Conservation (phyloP, 139 green algal genomes). For the Pleodorina starrii region DNA sequence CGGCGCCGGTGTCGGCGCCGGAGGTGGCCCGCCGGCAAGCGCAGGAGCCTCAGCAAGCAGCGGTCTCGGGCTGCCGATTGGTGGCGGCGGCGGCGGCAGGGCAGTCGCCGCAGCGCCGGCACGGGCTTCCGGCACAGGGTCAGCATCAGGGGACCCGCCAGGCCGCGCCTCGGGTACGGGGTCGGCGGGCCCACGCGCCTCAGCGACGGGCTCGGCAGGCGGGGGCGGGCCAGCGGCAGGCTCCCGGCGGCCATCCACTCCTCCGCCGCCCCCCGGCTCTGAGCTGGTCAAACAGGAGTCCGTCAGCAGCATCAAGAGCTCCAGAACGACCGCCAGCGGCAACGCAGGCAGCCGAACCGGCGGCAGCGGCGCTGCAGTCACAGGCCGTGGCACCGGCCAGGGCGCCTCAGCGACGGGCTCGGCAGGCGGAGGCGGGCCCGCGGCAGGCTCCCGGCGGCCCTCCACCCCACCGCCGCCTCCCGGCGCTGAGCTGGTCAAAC, state of each 20-base stretch:
- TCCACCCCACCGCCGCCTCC: not conserved
- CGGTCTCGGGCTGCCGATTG: not conserved
- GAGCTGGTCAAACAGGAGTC: not conserved
- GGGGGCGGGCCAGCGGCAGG: not conserved
- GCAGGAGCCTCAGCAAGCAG: not conserved
- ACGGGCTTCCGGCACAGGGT: not conserved
- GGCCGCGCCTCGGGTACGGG: too few species aligned
- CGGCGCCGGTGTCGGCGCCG: not conserved
- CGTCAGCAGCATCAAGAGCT: not conserved
- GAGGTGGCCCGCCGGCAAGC: not conserved
- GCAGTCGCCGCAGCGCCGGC: not conserved
- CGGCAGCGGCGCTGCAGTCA: not conserved
- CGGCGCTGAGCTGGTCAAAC: not conserved
- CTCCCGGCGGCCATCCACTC: constrained; percentile 21
- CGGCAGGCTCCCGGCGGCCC: constrained; percentile 3
- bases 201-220: not conserved
- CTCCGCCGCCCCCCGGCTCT: not conserved
- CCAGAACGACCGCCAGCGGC: not conserved
- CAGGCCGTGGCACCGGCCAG: not conserved
- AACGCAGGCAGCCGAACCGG: not conserved
- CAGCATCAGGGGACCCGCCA: not conserved
- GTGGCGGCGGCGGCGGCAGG: not conserved
- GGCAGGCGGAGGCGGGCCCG: not conserved
- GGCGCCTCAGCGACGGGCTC: not conserved
- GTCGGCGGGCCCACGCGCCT: not conserved